Percentiles rank a stretch among this genome's conserved stretches.
These are phyloP conservation scores for Penicillium sp. DNA, from an alignment of 2,329 filamentous ascomycete genomes.

Conservation along the genomic window DNA sequence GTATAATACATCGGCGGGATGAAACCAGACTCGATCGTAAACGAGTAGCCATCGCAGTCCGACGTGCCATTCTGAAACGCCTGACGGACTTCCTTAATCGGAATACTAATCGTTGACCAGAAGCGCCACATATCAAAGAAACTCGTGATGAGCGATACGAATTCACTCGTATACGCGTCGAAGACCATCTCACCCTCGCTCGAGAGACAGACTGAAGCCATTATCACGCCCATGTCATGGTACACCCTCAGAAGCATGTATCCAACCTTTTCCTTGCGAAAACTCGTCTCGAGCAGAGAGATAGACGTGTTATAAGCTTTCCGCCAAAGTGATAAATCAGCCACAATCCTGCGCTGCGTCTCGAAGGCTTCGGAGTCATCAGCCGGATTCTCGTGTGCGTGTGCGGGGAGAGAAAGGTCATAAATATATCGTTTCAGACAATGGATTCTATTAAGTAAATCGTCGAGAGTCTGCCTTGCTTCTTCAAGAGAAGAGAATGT, in stretches of 20 bases:
- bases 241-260: slow-evolving; percentile 43
- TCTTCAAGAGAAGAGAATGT: slow-evolving; percentile 17
- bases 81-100: background rate
- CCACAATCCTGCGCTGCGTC: slow-evolving; percentile 9
- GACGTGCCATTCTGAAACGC: slow-evolving; percentile 1
- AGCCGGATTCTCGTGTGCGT: background rate
- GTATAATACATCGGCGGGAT: slow-evolving; percentile 38
- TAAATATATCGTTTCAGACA: slow-evolving; percentile 17
- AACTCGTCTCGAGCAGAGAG: slow-evolving; percentile 2
- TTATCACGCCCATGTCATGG: slow-evolving; percentile 51
- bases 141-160: slow-evolving; percentile 22
- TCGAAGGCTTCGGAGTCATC: slow-evolving; percentile 2
- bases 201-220: slow-evolving; percentile 32
- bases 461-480: slow-evolving; percentile 27
- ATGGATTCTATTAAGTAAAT: slow-evolving; percentile 22
- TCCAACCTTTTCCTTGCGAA: slow-evolving; percentile 15
- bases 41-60: slow-evolving; percentile 3
- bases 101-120: slow-evolving; percentile 5
- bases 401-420: background rate
- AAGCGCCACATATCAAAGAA: slow-evolving; percentile 17
- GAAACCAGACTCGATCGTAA: slow-evolving; percentile 37
- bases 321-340: slow-evolving; percentile 22
- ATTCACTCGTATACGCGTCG: slow-evolving; percentile 26
- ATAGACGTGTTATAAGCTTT: slow-evolving; percentile 26
- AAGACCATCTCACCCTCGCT: slow-evolving; percentile 26